These are phyloP conservation scores for Anastatica hierochuntica DNA, from an alignment of 345 rosid species.

Conservation along the genomic window DNA sequence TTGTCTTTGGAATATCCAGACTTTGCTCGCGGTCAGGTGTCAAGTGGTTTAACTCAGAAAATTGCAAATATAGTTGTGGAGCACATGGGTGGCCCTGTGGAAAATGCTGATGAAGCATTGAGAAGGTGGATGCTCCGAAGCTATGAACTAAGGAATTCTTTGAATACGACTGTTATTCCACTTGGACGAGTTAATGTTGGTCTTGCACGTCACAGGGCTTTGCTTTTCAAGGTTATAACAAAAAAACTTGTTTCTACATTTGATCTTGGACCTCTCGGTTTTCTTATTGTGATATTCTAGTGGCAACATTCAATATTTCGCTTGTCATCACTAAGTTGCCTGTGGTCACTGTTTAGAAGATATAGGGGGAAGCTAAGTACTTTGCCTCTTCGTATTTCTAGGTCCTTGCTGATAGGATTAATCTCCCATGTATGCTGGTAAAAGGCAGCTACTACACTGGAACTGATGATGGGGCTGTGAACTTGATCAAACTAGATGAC, in stretches of 20 bases:
- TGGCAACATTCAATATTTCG: background rate
- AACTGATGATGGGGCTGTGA: slow-evolving; percentile 94
- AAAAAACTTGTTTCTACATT: background rate
- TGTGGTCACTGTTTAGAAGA: slow-evolving; percentile 9
- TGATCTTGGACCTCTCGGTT: slow-evolving; percentile 1
- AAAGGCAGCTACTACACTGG: slow-evolving; percentile 97
- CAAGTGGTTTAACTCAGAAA: slow-evolving; percentile 61
- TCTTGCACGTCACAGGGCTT: slow-evolving; percentile 92
- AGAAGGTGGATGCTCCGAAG: slow-evolving; percentile 63
- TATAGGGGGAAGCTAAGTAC: slow-evolving; percentile 15
- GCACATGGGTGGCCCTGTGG: slow-evolving; percentile 91
- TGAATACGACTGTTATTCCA: slow-evolving; percentile 59
- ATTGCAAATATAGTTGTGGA: slow-evolving; percentile 85
- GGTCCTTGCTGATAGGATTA: slow-evolving; percentile 87
- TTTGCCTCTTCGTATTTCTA: slow-evolving; percentile 27
- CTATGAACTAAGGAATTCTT: slow-evolving; percentile 46
- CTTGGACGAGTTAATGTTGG: slow-evolving; percentile 82
- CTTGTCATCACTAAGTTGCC: background rate
- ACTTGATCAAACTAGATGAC: slow-evolving; percentile 57
- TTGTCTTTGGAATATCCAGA: slow-evolving; percentile 41
- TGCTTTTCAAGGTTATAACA: slow-evolving; percentile 78
- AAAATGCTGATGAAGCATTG: slow-evolving; percentile 72
- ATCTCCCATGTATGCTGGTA: slow-evolving; percentile 87
- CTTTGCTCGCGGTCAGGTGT: slow-evolving; percentile 32
- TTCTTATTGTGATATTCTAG: background rate